Base-by-base conservation (phyloP, 169 alveolate genomes). In the Plasmodium adleri region DNA sequence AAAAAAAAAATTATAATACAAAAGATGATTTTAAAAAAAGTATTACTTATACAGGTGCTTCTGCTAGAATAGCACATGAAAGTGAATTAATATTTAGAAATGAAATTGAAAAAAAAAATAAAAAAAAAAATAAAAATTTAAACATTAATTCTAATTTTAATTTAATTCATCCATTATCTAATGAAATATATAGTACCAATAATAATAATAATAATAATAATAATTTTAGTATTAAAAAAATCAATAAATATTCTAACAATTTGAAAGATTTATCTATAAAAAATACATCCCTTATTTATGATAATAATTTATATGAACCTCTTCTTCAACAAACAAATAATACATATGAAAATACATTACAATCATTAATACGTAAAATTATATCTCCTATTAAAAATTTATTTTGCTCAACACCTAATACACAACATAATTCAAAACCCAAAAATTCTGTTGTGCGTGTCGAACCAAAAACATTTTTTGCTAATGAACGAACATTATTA, bases 401-500 rank as follows among this genome's bases (percentile, higher is more conserved):
- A 3, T 80, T 67, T 17, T 67, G 67, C 4, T 17, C 60, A 20
- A 68, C 67, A 80, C 52, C 52, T 17, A 67, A 80, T 28, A 67
- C 32, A 32, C 7, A 54, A 54, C 45, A 67, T 3, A 80, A 9
- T 17, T 54, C 67, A 56, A 80, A 20, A 20, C 90, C 83, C 8
- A 80, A 80, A 62, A 67, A 71, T 54, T 17, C 96, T 1, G 85
- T 95, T 8, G 96, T 94, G 20, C 80, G 96, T 28, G 96, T 94
- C 1, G 96, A 94, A 62, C 96, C 96, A 13, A 94, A 94, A 90
- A 94, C 96, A 3, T 94, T 94, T 86, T 94, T 94, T 85, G 96
- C 96, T 3, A 94, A 94, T 32, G 96, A 94, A 58, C 71, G 96
- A 47, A 94, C 96, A 8, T 68, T 93, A 5, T 83, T 94, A 28